Evolutionary conservation across 1,139 yeast species (phyloP), one percentile per base, ranked within the genome.

Genomic region (Yamadazyma dendronema): DNA sequence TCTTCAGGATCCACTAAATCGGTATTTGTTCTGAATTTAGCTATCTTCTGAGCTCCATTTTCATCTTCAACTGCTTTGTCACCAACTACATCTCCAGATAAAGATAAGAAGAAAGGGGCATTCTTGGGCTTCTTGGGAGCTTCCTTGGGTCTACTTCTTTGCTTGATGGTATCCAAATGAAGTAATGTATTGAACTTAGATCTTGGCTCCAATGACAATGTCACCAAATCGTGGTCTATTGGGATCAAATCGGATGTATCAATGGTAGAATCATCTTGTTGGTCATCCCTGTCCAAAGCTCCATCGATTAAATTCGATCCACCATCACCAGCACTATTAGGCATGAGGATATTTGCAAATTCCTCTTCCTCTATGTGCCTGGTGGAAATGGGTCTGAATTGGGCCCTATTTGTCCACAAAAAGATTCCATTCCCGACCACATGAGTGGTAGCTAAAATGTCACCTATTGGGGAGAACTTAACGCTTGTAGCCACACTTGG

Each of bases 321-420:
- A 19, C 90, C 92, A 44, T 84, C 88, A 17, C 95, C 94, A 23
- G 95, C 76, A n/a, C 77, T 79, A 46, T 84, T 84, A 4, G 97
- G 97, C 28, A 77, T 62, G 22, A 83, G 67, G 13, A 66, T 65
- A 30, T 68, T 73, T 2, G 78, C 59, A 51, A 89, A 85, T 22
- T 83, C 88, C 4, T 75, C 79, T 47, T 85, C 95, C 36, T 83
- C 83, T 24, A 92, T 72, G 44, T 80, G 87, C 48, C 92, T 78
- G 1, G 90, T 80, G 0, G 95, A 80, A 21, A 84, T 65, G 2
- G 82, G 79, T 45, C 69, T 77, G 59, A 90, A 90, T 59, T 89
- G 96, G 0, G 97, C 81, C 52, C 83, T 74, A 57, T 90, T 88
- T 3, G 96, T 84, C 99, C 99, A 94, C 41, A 94, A 67, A 36